A percentile compares a stretch with the other conserved stretches of the same genome.
Conservation (phyloP, 2,329 filamentous ascomycete species). For the Ilyonectria mors-panacis region DNA sequence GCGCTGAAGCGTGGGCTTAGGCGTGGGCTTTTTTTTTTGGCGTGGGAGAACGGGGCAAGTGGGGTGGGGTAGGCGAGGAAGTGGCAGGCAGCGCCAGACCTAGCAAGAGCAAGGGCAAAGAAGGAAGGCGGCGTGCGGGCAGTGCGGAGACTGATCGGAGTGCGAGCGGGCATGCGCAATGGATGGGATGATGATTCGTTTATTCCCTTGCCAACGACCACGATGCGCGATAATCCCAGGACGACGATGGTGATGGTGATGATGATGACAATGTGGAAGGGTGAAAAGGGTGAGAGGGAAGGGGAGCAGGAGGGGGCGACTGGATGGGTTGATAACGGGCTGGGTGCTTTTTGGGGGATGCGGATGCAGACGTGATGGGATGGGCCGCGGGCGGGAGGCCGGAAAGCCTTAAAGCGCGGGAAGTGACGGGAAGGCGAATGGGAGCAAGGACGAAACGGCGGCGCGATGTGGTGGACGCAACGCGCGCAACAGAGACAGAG, state of each 20-base stretch:
- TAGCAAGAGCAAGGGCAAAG: conserved; percentile 29
- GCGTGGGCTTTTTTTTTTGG: conserved; percentile 31
- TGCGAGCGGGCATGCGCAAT: conserved; percentile 28
- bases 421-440: conserved; percentile 44
- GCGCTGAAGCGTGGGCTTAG: conserved; percentile 23
- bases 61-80: conserved; percentile 32
- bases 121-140: conserved; percentile 28
- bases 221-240: conserved; percentile 11
- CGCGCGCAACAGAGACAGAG: conserved; percentile 13
- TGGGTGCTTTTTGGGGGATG: conserved; percentile 18
- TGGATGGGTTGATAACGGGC: conserved; percentile 29
- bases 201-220: conserved; percentile 26
- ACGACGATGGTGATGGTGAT: not conserved
- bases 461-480: conserved; percentile 37
- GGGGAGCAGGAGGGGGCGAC: conserved; percentile 17
- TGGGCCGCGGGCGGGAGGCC: conserved; percentile 42
- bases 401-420: conserved; percentile 44
- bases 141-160: conserved; percentile 32
- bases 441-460: conserved; percentile 39
- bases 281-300: conserved; percentile 10
- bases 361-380: conserved; percentile 38
- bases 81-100: conserved; percentile 30
- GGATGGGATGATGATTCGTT: conserved; percentile 31
- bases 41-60: conserved; percentile 30
- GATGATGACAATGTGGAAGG: conserved; percentile 10